Evolutionary conservation across 2,329 filamentous ascomycete genomes (phyloP), one percentile per base, ranked within the genome.

Genomic region (Orbilia javanica): DNA sequence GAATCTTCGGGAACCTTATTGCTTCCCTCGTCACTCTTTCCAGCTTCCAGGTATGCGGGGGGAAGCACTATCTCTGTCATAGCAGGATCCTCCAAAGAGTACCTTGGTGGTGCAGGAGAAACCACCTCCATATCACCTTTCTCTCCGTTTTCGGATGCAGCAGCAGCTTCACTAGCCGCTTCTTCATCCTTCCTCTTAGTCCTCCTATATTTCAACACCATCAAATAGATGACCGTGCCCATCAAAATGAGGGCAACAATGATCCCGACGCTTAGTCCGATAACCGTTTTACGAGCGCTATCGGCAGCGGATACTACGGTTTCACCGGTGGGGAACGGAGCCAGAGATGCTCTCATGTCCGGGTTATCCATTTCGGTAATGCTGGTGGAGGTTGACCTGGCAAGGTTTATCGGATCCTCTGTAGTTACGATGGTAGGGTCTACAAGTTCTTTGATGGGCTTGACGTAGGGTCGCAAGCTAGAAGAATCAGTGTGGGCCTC

Each of bases 31-130:
- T 36, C 48, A 15, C 31, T 18, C 25, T 60, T 29, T 36, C 27
- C n/a, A 36, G 53, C 46, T 31, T 57, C 53, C 10, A 55, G 8
- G 36, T 60, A 60, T 3, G 3, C 34, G 15, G 55, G 55, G 13
- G 55, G 55, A n/a, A 60, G 55, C 3, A 27, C 34, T 4, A 69
- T 15, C 13, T 34, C 46, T 20, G 22, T 34, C 34, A 39, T 31
- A 7, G 10, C 52, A n/a, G 29, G 34, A 18, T 69, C 52, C n/a
- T 69, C 15, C 27, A 48, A 4, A 6, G 52, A 46, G 29, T 69
- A 69, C 25, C 31, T 36, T n/a, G 66, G 66, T 3, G 66, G 66
- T 7, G 52, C 36, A 8, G 66, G 66, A 46, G 66, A 60, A 11
- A 60, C 66, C 3, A 22, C 27, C 22, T 69, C 52, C 1, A 39